Percentiles rank a stretch among this genome's conserved stretches.
Evolutionary conservation across 108 stramenopile genomes (phyloP).

Genomic region (Skeletonema tropicum): DNA sequence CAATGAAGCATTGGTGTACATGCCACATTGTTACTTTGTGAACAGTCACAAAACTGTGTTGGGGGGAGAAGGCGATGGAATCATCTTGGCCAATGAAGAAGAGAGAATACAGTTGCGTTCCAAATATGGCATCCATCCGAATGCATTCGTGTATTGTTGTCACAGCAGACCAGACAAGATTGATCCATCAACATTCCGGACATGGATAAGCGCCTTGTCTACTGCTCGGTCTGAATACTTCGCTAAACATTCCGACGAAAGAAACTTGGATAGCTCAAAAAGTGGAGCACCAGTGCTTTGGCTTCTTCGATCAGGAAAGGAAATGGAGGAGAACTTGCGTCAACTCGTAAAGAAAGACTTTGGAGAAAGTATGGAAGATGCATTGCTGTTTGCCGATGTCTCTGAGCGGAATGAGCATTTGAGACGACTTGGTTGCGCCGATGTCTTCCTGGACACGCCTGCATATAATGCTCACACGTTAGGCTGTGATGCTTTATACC

Average conservation of each 20-base stretch:
- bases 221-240: constrained; percentile 41
- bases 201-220: constrained; percentile 71
- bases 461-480: constrained; percentile 88
- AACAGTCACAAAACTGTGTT: constrained; percentile 79
- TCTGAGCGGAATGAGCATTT: constrained; percentile 79
- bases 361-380: constrained; percentile 49
- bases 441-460: constrained; percentile 89
- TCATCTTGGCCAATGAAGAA: constrained; percentile 42
- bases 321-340: constrained; percentile 76
- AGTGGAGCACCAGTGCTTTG: constrained; percentile 62
- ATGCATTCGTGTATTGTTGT: constrained; percentile 80
- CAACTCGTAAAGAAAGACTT: constrained; percentile 51
- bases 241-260: background rate
- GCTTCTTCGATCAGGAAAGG: constrained; percentile 76
- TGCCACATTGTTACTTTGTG: constrained; percentile 91
- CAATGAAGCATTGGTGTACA: constrained; percentile 66
- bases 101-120: constrained; percentile 53
- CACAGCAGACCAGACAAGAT: constrained; percentile 91
- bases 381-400: constrained; percentile 74
- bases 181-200: constrained; percentile 76
- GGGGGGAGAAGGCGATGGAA: constrained; percentile 33
- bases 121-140: constrained; percentile 68
- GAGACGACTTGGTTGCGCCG: constrained; percentile 68
- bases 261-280: background rate
- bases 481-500: constrained; percentile 64